Conservation (phyloP, 331 rosid species). For the Arachis monticola region DNA sequence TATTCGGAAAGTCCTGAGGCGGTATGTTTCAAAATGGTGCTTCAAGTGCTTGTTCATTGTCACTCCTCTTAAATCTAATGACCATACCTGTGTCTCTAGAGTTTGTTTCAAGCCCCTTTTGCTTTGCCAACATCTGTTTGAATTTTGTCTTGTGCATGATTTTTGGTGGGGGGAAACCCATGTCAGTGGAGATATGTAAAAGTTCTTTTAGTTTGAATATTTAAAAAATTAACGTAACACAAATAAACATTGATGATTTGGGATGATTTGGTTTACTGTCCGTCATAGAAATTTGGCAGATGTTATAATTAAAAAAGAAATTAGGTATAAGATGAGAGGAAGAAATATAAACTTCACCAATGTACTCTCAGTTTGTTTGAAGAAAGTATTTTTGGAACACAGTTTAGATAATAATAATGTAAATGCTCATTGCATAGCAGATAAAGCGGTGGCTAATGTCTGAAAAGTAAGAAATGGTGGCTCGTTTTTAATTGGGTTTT, state of each 20-base stretch:
- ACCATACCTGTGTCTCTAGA: conserved; percentile 3
- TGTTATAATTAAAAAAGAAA: background rate
- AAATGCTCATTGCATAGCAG: background rate
- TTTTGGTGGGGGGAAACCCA: no score
- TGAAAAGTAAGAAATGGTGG: background rate
- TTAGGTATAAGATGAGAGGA: background rate
- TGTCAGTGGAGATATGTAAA: no score
- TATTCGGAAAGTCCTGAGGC: conserved; percentile 92
- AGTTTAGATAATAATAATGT: background rate
- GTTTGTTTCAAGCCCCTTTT: background rate
- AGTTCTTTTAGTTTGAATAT: no score
- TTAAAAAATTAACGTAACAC: no score
- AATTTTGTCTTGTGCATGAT: no score
- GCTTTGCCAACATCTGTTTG: no score
- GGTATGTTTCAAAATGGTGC: conserved; percentile 61
- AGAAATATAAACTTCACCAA: background rate
- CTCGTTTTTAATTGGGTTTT: conserved; percentile 4
- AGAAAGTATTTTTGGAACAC: background rate
- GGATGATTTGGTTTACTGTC: background rate
- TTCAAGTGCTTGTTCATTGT: conserved; percentile 10
- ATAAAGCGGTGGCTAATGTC: background rate
- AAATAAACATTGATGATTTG: no score
- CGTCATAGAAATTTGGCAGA: background rate
- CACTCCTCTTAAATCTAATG: conserved; percentile 38
- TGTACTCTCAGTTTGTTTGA: background rate